phyloP scores from a whole-genome alignment of 2,329 filamentous ascomycete genomes.

The Truncatella angustata region DNA sequence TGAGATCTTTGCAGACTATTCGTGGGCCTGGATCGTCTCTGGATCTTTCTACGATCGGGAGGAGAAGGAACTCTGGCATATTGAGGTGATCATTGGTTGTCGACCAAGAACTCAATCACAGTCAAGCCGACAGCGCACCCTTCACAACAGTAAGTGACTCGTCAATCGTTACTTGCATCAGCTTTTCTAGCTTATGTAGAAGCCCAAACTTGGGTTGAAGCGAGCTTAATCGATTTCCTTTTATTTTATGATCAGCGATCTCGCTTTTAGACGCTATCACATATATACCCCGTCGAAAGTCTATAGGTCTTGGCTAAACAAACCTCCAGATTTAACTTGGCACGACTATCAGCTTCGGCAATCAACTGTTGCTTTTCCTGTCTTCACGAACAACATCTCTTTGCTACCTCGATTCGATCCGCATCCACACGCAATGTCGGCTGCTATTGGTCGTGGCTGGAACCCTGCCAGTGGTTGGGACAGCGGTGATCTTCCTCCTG shows the following conservation, averaged over 20 bases:
- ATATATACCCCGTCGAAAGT: background rate
- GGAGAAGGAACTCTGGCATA: slow-evolving; percentile 43
- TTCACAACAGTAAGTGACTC: slow-evolving; percentile 10
- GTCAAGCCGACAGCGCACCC: background rate
- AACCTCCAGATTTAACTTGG: background rate
- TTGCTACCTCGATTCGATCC: too few species aligned
- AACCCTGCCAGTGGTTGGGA: slow-evolving; percentile 40
- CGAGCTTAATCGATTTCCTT: background rate
- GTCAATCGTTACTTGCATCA: background rate
- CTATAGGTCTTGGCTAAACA: background rate
- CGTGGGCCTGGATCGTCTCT: slow-evolving; percentile 46
- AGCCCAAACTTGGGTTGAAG: background rate
- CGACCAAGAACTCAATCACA: background rate
- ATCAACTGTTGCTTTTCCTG: background rate
- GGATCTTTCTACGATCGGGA: slow-evolving; percentile 45
- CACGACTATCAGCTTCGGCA: background rate
- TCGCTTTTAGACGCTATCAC: background rate
- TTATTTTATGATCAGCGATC: background rate
- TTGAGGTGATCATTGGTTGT: slow-evolving; percentile 38
- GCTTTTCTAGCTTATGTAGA: background rate
- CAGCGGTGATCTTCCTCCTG: slow-evolving; percentile 18
- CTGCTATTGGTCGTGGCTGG: slow-evolving; percentile 13
- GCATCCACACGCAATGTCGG: background rate
- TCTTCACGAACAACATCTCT: background rate
- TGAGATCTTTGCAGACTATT: slow-evolving; percentile 28